phyloP scores from a whole-genome alignment of 345 rosid genomes.

The Hevea brasiliensis region DNA sequence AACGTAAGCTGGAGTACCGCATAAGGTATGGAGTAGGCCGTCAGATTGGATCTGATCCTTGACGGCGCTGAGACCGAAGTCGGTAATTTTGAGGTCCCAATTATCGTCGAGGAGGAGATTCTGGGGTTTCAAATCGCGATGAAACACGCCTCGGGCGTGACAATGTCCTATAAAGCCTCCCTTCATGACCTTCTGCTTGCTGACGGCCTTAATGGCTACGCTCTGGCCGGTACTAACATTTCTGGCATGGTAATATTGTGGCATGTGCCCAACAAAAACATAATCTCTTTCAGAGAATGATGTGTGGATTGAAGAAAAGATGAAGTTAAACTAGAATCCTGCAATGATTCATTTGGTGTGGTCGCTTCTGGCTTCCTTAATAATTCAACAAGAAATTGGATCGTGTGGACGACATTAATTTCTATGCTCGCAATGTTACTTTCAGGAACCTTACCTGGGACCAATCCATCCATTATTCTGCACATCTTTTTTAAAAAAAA shows the following conservation, averaged over 20 bases:
- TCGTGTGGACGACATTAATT: too few species aligned
- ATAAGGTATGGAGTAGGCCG: conserved; percentile 74
- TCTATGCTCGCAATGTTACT: too few species aligned
- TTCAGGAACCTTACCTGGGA: too few species aligned
- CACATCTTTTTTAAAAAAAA: too few species aligned
- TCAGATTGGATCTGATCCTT: conserved; percentile 59
- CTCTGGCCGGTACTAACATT: conserved; percentile 56
- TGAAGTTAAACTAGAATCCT: too few species aligned
- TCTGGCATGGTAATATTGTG: conserved; percentile 68
- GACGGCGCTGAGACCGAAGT: conserved; percentile 84
- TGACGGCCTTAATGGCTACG: conserved; percentile 79
- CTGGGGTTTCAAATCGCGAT: conserved; percentile 84
- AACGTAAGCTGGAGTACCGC: conserved; percentile 92
- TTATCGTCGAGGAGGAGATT: conserved; percentile 83
- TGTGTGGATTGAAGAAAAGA: too few species aligned
- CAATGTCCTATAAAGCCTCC: conserved; percentile 53
- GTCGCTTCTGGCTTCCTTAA: too few species aligned
- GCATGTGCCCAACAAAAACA: too few species aligned
- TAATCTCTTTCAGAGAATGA: too few species aligned
- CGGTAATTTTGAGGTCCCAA: conserved; percentile 62
- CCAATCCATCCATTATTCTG: too few species aligned
- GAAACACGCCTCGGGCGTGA: conserved; percentile 76
- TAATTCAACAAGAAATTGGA: too few species aligned
- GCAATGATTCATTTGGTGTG: too few species aligned
- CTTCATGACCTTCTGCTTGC: conserved; percentile 57